Conservation (phyloP, 2,329 filamentous ascomycete genomes). For the Dothistroma septosporum region DNA sequence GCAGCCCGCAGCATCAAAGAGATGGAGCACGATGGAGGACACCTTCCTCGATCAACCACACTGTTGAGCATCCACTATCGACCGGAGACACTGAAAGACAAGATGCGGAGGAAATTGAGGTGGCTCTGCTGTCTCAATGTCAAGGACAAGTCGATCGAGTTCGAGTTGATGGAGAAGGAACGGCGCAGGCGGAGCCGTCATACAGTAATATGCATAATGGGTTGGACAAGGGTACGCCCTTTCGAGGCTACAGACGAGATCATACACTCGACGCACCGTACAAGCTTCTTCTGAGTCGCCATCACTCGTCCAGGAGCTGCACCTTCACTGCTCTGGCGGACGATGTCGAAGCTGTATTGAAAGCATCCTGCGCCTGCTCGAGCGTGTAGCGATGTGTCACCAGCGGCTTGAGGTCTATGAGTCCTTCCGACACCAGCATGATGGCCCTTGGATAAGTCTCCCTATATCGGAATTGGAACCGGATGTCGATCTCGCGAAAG, state of each 20-base stretch:
- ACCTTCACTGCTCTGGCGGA: slow-evolving; percentile 37
- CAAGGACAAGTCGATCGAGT: background rate
- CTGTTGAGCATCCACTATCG: background rate
- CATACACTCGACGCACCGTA: background rate
- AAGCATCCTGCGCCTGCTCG: slow-evolving; percentile 38
- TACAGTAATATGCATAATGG: background rate
- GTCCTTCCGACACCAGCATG: slow-evolving; percentile 37
- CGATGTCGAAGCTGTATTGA: slow-evolving; percentile 37
- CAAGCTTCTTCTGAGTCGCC: background rate
- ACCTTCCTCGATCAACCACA: background rate
- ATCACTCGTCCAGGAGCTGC: slow-evolving; percentile 31
- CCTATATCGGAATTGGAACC: slow-evolving; percentile 40
- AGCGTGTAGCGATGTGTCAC: slow-evolving; percentile 39
- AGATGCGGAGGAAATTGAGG: background rate
- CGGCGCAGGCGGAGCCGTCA: background rate
- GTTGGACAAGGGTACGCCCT: background rate
- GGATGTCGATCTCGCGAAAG: slow-evolving; percentile 38
- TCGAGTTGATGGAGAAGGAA: background rate
- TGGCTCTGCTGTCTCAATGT: slow-evolving; percentile 1
- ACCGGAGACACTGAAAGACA: background rate
- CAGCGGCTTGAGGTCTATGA: slow-evolving; percentile 39
- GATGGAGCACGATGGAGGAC: background rate
- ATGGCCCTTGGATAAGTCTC: slow-evolving; percentile 43
- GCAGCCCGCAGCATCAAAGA: background rate
- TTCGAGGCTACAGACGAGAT: background rate